A percentile compares a stretch with the other conserved stretches of the same genome.
These are phyloP conservation scores for Sarcomyxa edulis DNA, from an alignment of 768 basidiomycete species.

Conservation along the genomic window DNA sequence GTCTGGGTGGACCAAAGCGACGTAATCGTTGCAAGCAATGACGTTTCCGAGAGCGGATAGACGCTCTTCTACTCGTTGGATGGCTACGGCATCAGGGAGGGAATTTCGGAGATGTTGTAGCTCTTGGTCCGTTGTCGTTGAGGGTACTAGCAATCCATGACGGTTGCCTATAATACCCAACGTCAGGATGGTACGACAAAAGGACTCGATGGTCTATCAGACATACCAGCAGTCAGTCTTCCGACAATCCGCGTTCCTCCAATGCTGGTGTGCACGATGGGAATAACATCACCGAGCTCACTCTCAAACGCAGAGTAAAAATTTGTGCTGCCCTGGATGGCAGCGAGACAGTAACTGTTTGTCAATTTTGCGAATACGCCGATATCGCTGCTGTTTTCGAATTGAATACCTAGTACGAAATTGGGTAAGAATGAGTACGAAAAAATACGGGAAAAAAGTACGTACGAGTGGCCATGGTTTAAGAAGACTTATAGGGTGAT, in stretches of 20 bases:
- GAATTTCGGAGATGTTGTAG: slow-evolving; percentile 96
- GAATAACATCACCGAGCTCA: slow-evolving; percentile 88
- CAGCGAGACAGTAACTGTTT: slow-evolving; percentile 94
- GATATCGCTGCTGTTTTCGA: slow-evolving; percentile 92
- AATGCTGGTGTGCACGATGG: slow-evolving; percentile 94
- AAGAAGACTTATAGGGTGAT: slow-evolving; percentile 6
- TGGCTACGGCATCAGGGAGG: slow-evolving; percentile 86
- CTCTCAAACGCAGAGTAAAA: slow-evolving; percentile 98
- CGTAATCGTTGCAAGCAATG: slow-evolving; percentile 97
- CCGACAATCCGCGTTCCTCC: slow-evolving; percentile 93
- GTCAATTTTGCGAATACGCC: slow-evolving; percentile 98
- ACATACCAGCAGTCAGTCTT: slow-evolving; percentile 81
- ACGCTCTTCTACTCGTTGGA: slow-evolving; percentile 96
- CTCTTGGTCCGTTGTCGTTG: slow-evolving; percentile 95
- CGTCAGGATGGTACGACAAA: no score
- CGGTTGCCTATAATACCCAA: slow-evolving; percentile 63
- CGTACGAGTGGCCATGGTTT: slow-evolving; percentile 46
- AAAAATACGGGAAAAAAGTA: background rate
- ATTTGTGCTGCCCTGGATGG: slow-evolving; percentile 92
- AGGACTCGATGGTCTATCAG: slow-evolving; percentile 1
- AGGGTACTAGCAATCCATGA: slow-evolving; percentile 94
- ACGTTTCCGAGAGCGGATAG: slow-evolving; percentile 97
- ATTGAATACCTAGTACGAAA: slow-evolving; percentile 68
- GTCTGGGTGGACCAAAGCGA: slow-evolving; percentile 97
- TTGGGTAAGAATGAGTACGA: background rate